Percentiles rank a stretch among this genome's conserved stretches.
These are phyloP conservation scores for Solanum lycopersicoides DNA, from an alignment of 257 asterid species.

Conservation along the genomic window DNA sequence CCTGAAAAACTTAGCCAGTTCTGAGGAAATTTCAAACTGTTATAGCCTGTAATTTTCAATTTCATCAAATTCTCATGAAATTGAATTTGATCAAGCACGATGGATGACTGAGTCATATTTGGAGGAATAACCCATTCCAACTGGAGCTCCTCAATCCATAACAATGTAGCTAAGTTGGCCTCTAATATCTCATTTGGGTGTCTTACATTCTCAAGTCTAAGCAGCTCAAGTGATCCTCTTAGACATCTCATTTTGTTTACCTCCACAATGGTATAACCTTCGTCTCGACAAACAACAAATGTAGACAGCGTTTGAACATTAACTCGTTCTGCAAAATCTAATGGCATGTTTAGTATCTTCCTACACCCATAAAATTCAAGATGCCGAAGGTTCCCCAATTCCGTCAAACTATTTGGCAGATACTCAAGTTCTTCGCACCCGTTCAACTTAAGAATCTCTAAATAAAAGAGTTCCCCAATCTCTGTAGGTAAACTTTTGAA, in stretches of 20 bases:
- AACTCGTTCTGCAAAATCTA: not conserved
- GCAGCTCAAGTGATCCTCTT: not conserved
- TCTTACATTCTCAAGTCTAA: conserved; percentile 10
- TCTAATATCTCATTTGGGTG: conserved; percentile 10
- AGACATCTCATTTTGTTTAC: not conserved
- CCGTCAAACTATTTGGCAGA: not conserved
- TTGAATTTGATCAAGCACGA: too few relatives aligned
- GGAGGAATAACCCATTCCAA: conserved; percentile 17
- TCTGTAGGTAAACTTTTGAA: conserved; percentile 11
- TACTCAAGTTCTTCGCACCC: not conserved
- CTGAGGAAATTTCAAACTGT: too few relatives aligned
- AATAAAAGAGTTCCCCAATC: not conserved
- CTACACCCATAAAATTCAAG: not conserved
- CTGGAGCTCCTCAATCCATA: conserved; percentile 18
- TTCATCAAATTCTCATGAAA: too few relatives aligned
- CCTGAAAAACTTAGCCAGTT: too few relatives aligned
- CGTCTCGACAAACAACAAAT: not conserved
- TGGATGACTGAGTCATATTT: too few relatives aligned
- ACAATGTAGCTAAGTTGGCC: conserved; percentile 14
- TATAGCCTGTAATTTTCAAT: too few relatives aligned
- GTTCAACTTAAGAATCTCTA: not conserved
- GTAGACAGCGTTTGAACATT: not conserved
- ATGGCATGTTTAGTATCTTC: not conserved
- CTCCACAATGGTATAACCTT: not conserved
- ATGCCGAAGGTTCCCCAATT: not conserved